phyloP scores from a whole-genome alignment of 352 stramenopile species.

The Pythium dissotocum region DNA sequence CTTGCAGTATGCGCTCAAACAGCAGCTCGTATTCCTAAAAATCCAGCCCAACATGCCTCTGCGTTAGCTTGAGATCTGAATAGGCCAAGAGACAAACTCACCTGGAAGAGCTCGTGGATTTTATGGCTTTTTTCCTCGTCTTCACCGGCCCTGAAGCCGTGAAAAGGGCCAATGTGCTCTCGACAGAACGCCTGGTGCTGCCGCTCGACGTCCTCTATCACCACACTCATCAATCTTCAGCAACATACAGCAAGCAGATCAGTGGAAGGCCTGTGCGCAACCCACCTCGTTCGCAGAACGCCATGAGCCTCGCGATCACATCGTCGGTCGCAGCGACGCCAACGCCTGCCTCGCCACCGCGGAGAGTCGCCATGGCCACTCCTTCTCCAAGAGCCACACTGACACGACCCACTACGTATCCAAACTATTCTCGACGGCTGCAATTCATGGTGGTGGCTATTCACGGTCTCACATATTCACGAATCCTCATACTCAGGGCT shows the following conservation, averaged over 20 bases:
- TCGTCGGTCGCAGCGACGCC: slow-evolving; percentile 11
- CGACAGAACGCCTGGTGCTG: slow-evolving; percentile 18
- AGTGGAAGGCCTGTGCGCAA: too few species aligned
- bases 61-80: too few species aligned
- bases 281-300: slow-evolving; percentile 6
- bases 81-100: slow-evolving; percentile 9
- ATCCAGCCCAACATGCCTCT: too few species aligned
- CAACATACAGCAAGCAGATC: too few species aligned
- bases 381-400: neutral
- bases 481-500: neutral
- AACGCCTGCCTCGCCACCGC: slow-evolving; percentile 1
- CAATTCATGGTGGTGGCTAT: neutral
- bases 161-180: slow-evolving; percentile 36
- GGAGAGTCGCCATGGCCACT: neutral
- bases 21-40: slow-evolving; percentile 51
- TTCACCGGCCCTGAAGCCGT: slow-evolving; percentile 28
- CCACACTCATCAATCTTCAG: neutral
- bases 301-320: slow-evolving; percentile 16
- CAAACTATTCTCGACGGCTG: neutral
- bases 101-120: slow-evolving; percentile 47
- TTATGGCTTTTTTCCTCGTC: slow-evolving; percentile 45
- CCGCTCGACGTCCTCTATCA: slow-evolving; percentile 17
- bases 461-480: neutral
- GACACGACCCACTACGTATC: neutral
- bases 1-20: slow-evolving; percentile 42